Base-by-base conservation (phyloP, 164 flowering plant genomes). In the Chloranthus sessilifolius region DNA sequence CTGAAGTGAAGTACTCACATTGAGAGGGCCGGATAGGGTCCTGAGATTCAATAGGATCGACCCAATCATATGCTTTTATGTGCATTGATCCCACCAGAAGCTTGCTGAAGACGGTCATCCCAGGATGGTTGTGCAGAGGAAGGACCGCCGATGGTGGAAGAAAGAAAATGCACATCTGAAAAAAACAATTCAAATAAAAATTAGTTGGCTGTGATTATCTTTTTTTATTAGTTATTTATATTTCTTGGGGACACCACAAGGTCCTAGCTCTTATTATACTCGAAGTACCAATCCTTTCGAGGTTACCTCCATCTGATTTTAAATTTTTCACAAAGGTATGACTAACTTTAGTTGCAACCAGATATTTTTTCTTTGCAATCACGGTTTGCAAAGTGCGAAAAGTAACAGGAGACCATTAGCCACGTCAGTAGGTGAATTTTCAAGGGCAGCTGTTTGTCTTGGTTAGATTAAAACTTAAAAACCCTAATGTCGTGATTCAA, bases 121-220 rank as follows among this genome's bases (percentile, higher is more conserved):
- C 94, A 3, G 97, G 97, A 65, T 90, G 97, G 64, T 90, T 84
- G 47, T 90, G 97, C 29, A 90, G 86, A 3, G 95, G 97, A 40
- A 90, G 82, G 22, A 82, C 85, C 4, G 68, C 90, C 12, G 43
- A 60, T 52, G 77, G 71, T 4, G 97, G 97, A 30, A 90, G 73
- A 52, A 80, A 81, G 74, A 90, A 86, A 19, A 86, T 63, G 38
- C 83, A 76, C 53, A 90, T 5, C 97, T 90, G 88, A 78, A 69
- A 24, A 59, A 23, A 3, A 36, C 7, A 50, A 55, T 30, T 5
- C 25, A 7, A 38, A 38, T 26, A 19, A 27, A 10, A 27, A 2
- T 24, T 2, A 3, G 27, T 8, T 28, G 25, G 23, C 12, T 3
- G 15, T 35, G 5, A 25, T n/a, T n/a, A n/a, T n/a, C n/a, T n/a